phyloP scores from a whole-genome alignment of 768 basidiomycete genomes.

The Paxillus ammoniavirescens region DNA sequence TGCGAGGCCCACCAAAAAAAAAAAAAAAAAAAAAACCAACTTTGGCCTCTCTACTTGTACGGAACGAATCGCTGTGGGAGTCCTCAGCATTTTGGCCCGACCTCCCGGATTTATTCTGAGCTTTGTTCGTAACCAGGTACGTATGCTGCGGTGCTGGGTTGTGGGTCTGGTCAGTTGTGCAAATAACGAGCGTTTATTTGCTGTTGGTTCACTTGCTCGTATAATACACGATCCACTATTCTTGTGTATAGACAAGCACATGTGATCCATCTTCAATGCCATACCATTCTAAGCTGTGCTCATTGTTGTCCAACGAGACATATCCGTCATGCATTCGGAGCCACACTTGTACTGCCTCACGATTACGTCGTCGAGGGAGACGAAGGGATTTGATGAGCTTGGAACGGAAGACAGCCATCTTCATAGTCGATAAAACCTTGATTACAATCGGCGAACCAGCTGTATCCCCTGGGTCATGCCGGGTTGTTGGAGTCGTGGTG shows the following conservation, averaged over 20 bases:
- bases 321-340: slow-evolving; percentile 52
- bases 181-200: slow-evolving; percentile 6
- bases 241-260: slow-evolving; percentile 28
- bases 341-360: slow-evolving; percentile 48
- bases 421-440: slow-evolving; percentile 68
- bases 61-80: slow-evolving; percentile 4
- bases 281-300: slow-evolving; percentile 64
- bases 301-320: slow-evolving; percentile 48
- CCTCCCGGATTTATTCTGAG: not conserved
- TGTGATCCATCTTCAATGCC: slow-evolving; percentile 59
- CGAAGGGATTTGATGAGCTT: slow-evolving; percentile 58
- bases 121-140: slow-evolving; percentile 15
- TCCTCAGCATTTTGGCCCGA: not conserved
- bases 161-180: not conserved
- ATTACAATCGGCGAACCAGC: slow-evolving; percentile 32
- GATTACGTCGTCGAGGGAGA: slow-evolving; percentile 25
- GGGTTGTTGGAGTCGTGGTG: slow-evolving; percentile 19
- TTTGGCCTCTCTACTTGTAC: not conserved
- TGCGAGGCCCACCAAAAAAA: slow-evolving; percentile 2
- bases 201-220: slow-evolving; percentile 11
- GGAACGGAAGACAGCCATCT: slow-evolving; percentile 57
- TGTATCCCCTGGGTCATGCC: slow-evolving; percentile 11
- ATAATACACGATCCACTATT: not conserved
- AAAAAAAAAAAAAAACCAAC: slow-evolving; percentile 5
- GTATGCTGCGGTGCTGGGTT: not conserved